These are phyloP conservation scores for Hyaloperonospora arabidopsidis DNA, from an alignment of 352 stramenopile species.

Conservation along the genomic window DNA sequence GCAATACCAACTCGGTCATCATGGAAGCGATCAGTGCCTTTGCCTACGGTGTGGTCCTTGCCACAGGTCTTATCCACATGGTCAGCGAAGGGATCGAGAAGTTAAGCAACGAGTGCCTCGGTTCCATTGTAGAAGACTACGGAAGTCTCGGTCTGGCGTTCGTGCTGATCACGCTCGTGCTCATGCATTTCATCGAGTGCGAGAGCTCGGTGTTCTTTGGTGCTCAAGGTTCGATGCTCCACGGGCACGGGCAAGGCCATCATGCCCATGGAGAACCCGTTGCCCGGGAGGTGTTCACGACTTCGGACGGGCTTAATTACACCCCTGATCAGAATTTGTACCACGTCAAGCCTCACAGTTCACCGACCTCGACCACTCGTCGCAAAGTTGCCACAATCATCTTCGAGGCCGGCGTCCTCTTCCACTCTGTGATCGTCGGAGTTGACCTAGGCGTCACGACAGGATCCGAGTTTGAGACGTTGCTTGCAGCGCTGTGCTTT, in stretches of 20 bases:
- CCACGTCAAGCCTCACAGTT: not conserved
- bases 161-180: slow-evolving; percentile 47
- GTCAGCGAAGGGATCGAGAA: slow-evolving; percentile 50
- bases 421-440: slow-evolving; percentile 67
- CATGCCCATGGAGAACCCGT: not conserved
- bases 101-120: slow-evolving; percentile 51
- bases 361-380: slow-evolving; percentile 7
- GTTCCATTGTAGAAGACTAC: slow-evolving; percentile 44
- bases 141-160: slow-evolving; percentile 42
- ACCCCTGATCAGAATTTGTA: not conserved
- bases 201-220: slow-evolving; percentile 53
- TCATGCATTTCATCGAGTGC: slow-evolving; percentile 67
- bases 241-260: slow-evolving; percentile 28
- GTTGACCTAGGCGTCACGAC: slow-evolving; percentile 49
- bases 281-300: not conserved
- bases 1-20: slow-evolving; percentile 32
- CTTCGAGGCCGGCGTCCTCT: slow-evolving; percentile 51
- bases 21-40: slow-evolving; percentile 53
- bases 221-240: slow-evolving; percentile 16
- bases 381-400: slow-evolving; percentile 40
- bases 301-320: not conserved
- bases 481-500: slow-evolving; percentile 55
- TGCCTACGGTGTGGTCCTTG: slow-evolving; percentile 57
- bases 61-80: slow-evolving; percentile 70
- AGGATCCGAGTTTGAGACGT: slow-evolving; percentile 42